These are phyloP conservation scores for Penicillium bovifimosum DNA, from an alignment of 495 filamentous ascomycete genomes.

Conservation along the genomic window DNA sequence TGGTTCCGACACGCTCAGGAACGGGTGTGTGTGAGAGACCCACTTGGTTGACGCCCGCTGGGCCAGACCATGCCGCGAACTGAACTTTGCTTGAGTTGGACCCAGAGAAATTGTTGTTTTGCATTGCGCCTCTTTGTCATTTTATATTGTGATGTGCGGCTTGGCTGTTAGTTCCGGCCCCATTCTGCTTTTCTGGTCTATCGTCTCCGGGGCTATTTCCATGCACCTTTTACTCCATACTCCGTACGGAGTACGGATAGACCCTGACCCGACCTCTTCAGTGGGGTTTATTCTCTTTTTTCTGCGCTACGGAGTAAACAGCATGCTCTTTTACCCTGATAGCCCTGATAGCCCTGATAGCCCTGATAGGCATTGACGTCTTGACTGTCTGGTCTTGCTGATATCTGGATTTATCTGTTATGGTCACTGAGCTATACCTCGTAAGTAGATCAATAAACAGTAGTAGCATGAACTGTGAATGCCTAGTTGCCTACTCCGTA, in stretches of 20 bases:
- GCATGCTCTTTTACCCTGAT: no score
- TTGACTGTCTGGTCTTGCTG: background rate
- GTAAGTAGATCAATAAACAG: no score
- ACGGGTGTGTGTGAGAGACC: conserved; percentile 3
- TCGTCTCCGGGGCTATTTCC: background rate
- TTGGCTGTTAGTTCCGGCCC: background rate
- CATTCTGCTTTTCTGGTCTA: background rate
- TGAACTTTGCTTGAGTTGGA: conserved; percentile 14
- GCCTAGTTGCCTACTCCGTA: no score
- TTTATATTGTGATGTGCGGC: conserved; percentile 29
- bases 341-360: no score
- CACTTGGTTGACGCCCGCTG: conserved; percentile 22
- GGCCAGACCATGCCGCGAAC: conserved; percentile 23
- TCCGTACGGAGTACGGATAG: background rate
- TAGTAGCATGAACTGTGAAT: no score
- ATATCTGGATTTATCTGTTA: background rate
- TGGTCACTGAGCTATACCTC: no score
- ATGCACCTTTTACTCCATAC: no score
- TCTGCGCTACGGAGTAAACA: no score
- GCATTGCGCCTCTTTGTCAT: background rate
- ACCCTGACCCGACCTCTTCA: background rate
- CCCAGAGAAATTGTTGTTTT: background rate
- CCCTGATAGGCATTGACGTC: no score
- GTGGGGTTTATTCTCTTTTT: no score
- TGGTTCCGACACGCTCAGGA: conserved; percentile 21